Conservation (phyloP, 2,329 filamentous ascomycete genomes). For the Aspergillus versicolor region DNA sequence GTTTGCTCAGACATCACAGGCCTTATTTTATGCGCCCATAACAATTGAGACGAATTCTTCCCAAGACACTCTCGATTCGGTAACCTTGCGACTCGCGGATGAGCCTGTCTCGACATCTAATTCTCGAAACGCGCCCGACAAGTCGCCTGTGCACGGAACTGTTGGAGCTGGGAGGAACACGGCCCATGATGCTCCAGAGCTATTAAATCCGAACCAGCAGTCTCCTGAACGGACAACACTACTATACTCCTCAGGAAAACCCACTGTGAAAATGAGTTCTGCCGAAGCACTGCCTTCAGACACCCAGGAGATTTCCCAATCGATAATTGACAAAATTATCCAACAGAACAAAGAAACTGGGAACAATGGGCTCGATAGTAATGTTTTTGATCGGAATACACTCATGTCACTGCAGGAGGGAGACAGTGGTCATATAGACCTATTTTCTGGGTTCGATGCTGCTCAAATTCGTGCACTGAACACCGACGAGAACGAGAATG, state of each 20-base stretch:
- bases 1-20: constrained; percentile 30
- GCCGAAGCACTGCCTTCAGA: constrained; percentile 37
- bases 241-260: constrained; percentile 17
- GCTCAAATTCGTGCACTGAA: constrained; percentile 21
- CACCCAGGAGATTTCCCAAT: constrained; percentile 47
- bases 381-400: constrained; percentile 32
- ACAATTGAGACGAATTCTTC: constrained; percentile 8
- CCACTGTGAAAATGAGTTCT: constrained; percentile 33
- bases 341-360: constrained; percentile 34
- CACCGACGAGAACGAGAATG: constrained; percentile 56
- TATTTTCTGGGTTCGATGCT: constrained; percentile 40
- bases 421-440: constrained; percentile 45
- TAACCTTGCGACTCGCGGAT: constrained; percentile 8
- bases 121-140: constrained; percentile 11
- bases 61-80: not conserved
- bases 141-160: constrained; percentile 12
- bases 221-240: constrained; percentile 18
- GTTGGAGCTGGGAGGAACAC: not conserved
- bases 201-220: constrained; percentile 14
- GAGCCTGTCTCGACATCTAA: constrained; percentile 6
- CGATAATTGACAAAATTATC: constrained; percentile 43
- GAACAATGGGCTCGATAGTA: constrained; percentile 23
- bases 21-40: constrained; percentile 14
- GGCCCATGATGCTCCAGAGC: constrained; percentile 21
- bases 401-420: constrained; percentile 41